Conservation (phyloP, 1,284 basidiomycete species). For the Xanthoconium separans region DNA sequence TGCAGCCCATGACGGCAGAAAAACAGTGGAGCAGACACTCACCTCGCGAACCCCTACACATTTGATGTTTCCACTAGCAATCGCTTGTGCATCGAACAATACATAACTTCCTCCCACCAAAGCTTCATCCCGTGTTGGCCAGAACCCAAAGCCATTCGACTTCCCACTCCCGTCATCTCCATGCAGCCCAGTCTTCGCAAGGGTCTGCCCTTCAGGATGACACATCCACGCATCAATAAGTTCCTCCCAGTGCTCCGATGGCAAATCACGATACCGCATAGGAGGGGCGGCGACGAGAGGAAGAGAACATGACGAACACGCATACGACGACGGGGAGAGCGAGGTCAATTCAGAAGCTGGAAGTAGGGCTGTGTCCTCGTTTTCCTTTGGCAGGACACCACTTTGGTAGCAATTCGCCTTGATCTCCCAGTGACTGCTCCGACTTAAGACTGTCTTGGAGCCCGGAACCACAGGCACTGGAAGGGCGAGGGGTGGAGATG, state of each 20-base stretch:
- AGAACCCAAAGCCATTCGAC: conserved; percentile 54
- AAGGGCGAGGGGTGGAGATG: conserved; percentile 60
- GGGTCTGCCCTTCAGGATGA: conserved; percentile 78
- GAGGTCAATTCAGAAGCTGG: conserved; percentile 63
- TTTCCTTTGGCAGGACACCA: conserved; percentile 21
- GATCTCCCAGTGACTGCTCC: conserved; percentile 66
- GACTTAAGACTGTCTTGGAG: conserved; percentile 56
- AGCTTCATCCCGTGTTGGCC: conserved; percentile 69
- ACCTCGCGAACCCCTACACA: conserved; percentile 53
- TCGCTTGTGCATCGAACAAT: conserved; percentile 63
- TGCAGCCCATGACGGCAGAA: conserved; percentile 10
- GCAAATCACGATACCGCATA: conserved; percentile 76
- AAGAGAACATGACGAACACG: conserved; percentile 75
- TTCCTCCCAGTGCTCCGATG: conserved; percentile 96
- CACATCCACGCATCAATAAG: conserved; percentile 99
- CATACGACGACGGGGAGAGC: conserved; percentile 58
- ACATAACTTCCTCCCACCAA: conserved; percentile 87
- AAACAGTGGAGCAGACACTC: conserved; percentile 35
- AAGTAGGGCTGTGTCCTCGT: conserved; percentile 42
- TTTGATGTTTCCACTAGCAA: conserved; percentile 56
- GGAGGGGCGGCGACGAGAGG: conserved; percentile 58
- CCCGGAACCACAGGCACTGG: conserved; percentile 64
- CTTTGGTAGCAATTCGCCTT: conserved; percentile 47
- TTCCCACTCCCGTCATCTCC: conserved; percentile 2
- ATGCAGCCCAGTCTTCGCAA: conserved; percentile 60